Conservation (phyloP, 1,284 basidiomycete genomes). For the Sanghuangporus sanghuang region DNA sequence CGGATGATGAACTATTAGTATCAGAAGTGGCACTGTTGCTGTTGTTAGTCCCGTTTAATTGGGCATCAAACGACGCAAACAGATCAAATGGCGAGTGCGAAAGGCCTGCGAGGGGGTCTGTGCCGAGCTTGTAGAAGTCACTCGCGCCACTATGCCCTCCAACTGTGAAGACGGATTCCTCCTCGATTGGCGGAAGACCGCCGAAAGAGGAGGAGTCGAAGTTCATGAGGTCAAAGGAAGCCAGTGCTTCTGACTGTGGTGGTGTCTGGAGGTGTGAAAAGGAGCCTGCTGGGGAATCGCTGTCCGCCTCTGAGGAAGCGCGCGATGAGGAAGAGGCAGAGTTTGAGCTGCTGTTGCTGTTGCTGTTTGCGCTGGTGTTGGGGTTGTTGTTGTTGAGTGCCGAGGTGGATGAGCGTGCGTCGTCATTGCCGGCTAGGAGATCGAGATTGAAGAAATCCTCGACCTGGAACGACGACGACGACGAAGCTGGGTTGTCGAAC, state of each 20-base stretch:
- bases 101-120: conserved; percentile 25
- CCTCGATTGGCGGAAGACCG: conserved; percentile 22
- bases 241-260: conserved; percentile 25
- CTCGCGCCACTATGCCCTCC: conserved; percentile 26
- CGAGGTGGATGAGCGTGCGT: conserved; percentile 3
- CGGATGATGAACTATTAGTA: conserved; percentile 14
- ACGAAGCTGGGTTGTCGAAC: neutral
- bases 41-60: neutral
- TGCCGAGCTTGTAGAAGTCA: conserved; percentile 35
- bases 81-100: conserved; percentile 36
- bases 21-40: neutral
- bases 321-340: conserved; percentile 32
- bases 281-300: conserved; percentile 28
- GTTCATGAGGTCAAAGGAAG: conserved; percentile 20
- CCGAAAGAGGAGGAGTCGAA: neutral
- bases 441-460: conserved; percentile 53
- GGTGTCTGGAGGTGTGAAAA: conserved; percentile 26
- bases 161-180: conserved; percentile 33
- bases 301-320: conserved; percentile 26
- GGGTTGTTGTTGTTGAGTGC: conserved; percentile 21
- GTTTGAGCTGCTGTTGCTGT: neutral
- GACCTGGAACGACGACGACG: conserved; percentile 19
- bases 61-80: conserved; percentile 23
- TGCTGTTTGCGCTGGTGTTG: conserved; percentile 6
- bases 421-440: conserved; percentile 25